These are phyloP conservation scores for Pyrus hybrid DNA, from an alignment of 331 rosid species.

Conservation along the genomic window DNA sequence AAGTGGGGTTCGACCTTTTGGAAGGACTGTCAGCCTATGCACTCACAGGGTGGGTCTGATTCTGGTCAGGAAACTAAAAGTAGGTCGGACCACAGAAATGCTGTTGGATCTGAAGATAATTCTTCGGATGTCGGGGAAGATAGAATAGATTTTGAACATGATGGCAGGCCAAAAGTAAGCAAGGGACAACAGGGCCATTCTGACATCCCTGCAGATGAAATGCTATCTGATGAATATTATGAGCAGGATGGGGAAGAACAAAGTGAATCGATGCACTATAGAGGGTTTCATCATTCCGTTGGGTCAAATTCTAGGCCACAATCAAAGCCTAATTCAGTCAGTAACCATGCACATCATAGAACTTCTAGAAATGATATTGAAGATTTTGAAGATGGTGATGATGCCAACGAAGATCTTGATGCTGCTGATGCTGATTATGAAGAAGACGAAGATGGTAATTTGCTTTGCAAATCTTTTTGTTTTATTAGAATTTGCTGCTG, in stretches of 20 bases:
- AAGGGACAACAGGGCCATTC: constrained; percentile 62
- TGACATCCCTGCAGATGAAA: constrained; percentile 88
- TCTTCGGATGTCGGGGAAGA: constrained; percentile 61
- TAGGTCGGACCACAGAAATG: constrained; percentile 61
- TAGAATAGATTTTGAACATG: constrained; percentile 75
- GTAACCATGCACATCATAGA: constrained; percentile 32
- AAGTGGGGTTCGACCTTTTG: constrained; percentile 98
- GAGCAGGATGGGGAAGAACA: constrained; percentile 96
- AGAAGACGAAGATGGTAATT: constrained; percentile 78
- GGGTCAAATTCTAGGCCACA: constrained; percentile 60
- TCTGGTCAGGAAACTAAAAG: constrained; percentile 78
- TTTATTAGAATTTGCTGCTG: constrained; percentile 12
- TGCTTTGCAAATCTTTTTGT: constrained; percentile 6
- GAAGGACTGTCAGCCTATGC: constrained; percentile 87
- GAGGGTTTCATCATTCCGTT: constrained; percentile 36
- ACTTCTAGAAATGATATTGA: constrained; percentile 49
- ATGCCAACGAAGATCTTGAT: constrained; percentile 23
- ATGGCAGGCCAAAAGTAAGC: constrained; percentile 49
- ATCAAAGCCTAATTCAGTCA: constrained; percentile 29
- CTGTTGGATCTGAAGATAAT: constrained; percentile 62
- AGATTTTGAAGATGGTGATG: constrained; percentile 31
- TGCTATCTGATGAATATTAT: constrained; percentile 97
- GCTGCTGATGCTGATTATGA: constrained; percentile 85
- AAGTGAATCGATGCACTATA: constrained; percentile 53
- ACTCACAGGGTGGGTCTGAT: constrained; percentile 59